Evolutionary conservation across 768 basidiomycete genomes (phyloP), one percentile per base, ranked within the genome.

Genomic region (Crucibulum laeve): DNA sequence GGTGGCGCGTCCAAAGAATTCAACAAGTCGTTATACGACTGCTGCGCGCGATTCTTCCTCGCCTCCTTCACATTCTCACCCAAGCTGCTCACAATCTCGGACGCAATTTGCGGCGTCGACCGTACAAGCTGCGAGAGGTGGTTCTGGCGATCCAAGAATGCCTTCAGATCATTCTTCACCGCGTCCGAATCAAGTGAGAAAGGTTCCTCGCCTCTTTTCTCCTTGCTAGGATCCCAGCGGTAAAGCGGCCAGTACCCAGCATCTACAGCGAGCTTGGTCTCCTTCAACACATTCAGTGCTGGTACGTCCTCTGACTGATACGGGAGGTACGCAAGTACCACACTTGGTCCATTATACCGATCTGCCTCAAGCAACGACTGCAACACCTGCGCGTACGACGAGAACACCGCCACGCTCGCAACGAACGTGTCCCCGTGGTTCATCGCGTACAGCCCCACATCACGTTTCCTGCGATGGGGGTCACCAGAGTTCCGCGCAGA

Each of bases 221-320:
- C 90, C 61, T 88, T 87, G 54, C 77, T 75, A 0, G 96, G 96
- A 63, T 99, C 85, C 94, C 95, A 99, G 44, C 96, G 80, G 73
- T 98, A 99, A 41, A 98, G 71, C 0, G 95, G 95, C 96, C 96
- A 98, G 67, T 94, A 95, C 2, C 95, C 95, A 7, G 88, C 78
- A 54, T 97, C 94, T 30, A 98, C 89, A 4, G 95, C 95, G 39
- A 92, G 77, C 61, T 98, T 99, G 19, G 94, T 99, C 70, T 95
- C 92, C 70, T 96, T 94, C 45, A 99, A 73, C n/a, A 98, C 69
- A 25, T 94, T 83, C 25, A 99, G 79, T 2, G 94, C 91, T 0
- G 84, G 73, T 0, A 82, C 68, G 44, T 81, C 71, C 57, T 96
- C 94, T 3, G 70, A 69, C 38, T 77, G 74, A 67, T 95, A 94